Percentiles rank a stretch among this genome's conserved stretches.
Conservation (phyloP, 441 rosid genomes). For the Iberis amara region DNA sequence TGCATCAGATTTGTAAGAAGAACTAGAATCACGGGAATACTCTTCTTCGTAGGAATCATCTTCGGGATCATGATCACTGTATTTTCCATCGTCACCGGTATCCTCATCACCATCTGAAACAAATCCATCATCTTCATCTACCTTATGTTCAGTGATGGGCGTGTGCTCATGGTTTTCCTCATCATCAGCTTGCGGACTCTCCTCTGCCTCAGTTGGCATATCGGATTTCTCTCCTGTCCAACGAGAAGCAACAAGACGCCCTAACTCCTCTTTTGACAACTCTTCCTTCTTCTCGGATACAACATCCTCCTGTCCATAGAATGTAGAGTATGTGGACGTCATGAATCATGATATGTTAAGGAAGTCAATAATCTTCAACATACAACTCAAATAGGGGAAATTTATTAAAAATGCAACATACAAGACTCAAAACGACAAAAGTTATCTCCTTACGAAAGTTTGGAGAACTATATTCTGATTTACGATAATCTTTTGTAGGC, state of each 20-base stretch:
- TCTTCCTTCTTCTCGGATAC: conserved; percentile 47
- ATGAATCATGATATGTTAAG: conserved; percentile 5
- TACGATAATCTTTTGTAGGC: background rate
- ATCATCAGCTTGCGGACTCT: conserved; percentile 32
- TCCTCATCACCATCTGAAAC: conserved; percentile 77
- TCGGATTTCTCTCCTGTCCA: conserved; percentile 81
- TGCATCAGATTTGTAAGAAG: conserved; percentile 50
- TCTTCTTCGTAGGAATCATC: conserved; percentile 44
- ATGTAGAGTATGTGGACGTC: conserved; percentile 18
- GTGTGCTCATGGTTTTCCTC: conserved; percentile 44
- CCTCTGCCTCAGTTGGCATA: conserved; percentile 38
- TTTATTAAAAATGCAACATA: conserved; percentile 10
- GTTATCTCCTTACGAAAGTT: conserved; percentile 1
- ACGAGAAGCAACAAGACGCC: conserved; percentile 92
- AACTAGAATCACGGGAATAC: conserved; percentile 41
- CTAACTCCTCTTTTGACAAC: conserved; percentile 90
- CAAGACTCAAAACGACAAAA: conserved; percentile 14
- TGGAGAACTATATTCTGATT: conserved; percentile 3
- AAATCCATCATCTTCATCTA: conserved; percentile 59
- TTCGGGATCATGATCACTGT: conserved; percentile 50
- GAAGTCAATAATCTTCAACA: conserved; percentile 7
- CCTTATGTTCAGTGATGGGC: conserved; percentile 37
- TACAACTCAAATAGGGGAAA: background rate
- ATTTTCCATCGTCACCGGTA: conserved; percentile 41
- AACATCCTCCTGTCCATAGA: conserved; percentile 42